phyloP scores from a whole-genome alignment of 805 yeast species.

The Myxozyma melibiosi region DNA sequence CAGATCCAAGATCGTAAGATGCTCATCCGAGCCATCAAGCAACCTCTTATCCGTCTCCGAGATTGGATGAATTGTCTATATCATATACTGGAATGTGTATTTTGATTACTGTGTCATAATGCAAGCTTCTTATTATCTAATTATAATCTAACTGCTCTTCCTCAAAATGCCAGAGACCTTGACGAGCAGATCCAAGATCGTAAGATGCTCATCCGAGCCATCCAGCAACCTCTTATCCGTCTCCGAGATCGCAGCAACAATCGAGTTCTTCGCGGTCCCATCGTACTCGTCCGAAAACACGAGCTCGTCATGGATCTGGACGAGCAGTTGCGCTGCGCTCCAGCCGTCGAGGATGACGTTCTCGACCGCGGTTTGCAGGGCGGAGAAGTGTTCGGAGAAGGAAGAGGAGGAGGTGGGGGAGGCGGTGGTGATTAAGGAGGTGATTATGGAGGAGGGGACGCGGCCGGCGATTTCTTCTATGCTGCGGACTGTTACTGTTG shows the following conservation, averaged over 20 bases:
- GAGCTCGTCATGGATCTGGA: slow-evolving; percentile 70
- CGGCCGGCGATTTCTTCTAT: slow-evolving; percentile 78
- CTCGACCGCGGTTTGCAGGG: slow-evolving; percentile 47
- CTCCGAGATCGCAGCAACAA: slow-evolving; percentile 68
- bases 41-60: slow-evolving; percentile 76
- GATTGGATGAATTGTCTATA: no score
- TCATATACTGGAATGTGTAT: no score
- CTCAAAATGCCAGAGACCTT: slow-evolving; percentile 10
- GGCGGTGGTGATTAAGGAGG: slow-evolving; percentile 46
- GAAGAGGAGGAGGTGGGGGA: background rate
- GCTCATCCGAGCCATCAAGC: slow-evolving; percentile 89
- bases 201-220: slow-evolving; percentile 90
- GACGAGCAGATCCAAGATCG: slow-evolving; percentile 57
- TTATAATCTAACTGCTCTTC: background rate
- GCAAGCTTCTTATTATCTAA: background rate
- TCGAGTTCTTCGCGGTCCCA: slow-evolving; percentile 60
- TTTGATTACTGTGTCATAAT: background rate
- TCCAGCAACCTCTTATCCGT: slow-evolving; percentile 73
- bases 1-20: slow-evolving; percentile 68
- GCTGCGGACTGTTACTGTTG: slow-evolving; percentile 48
- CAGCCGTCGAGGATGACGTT: slow-evolving; percentile 67
- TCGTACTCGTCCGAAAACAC: slow-evolving; percentile 56
- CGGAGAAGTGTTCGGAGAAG: slow-evolving; percentile 32
- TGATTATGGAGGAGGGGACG: slow-evolving; percentile 56
- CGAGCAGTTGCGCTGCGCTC: slow-evolving; percentile 72